Evolutionary conservation across 805 yeast genomes (phyloP), one percentile per base, ranked within the genome.

Genomic region (Clavispora carvajalis): DNA sequence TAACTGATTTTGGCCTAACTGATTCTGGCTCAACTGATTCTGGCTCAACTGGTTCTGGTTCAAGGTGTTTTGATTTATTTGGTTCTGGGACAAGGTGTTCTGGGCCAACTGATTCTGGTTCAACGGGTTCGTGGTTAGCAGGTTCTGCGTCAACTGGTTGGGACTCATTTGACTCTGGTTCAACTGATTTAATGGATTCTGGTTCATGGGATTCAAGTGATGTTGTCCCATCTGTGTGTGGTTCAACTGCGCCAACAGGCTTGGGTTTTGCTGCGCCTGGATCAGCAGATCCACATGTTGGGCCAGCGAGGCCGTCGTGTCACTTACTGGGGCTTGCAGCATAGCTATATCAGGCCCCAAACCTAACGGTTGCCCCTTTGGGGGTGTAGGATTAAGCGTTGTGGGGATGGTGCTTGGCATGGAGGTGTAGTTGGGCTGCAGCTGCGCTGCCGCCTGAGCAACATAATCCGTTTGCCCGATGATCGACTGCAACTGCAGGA

Each of bases 401-500:
- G 71, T 65, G 4, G 72, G 72, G 6, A 67, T 58, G 5, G 70
- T 65, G 38, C 65, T 59, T 19, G 72, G 70, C 25, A 65, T 58
- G 7, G 69, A 51, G 7, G 60, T 49, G 22, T 51, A 46, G 41
- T 54, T 57, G 5, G 45, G 43, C 24, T 48, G 60, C 6, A 47
- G 41, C 15, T 53, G 52, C 13, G 55, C 55, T 5, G 61, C 55
- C 2, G 58, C 41, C 38, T 57, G 63, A 0, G 63, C 57, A 4
- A 59, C 49, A 31, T 49, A 62, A 29, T 57, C 58, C 1, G 65
- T 48, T 36, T 58, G 71, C 30, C 58, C 63, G 17, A 77, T 47
- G 1, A 76, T 46, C n/a, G 66, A 57, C 48, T 69, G 69, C 41
- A 76, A 56, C 15, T 66, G 66, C 13, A 70, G 75, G 24, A 57